Evolutionary conservation across 805 yeast species (phyloP).

Genomic region (Starmerella khaoyaiensis): DNA sequence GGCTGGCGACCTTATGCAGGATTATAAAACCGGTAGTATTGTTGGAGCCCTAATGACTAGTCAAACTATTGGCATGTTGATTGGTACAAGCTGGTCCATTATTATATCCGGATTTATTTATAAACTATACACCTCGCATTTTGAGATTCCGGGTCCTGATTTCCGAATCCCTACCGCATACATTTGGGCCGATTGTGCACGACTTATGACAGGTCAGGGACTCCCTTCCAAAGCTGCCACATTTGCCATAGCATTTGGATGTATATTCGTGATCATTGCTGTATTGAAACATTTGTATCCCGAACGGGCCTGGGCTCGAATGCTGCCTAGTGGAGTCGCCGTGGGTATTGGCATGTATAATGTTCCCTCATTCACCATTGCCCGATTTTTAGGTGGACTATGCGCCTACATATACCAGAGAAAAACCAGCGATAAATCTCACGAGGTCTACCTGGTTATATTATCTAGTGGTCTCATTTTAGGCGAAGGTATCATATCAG

Average conservation of each 20-base stretch:
- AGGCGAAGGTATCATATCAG: constrained; percentile 88
- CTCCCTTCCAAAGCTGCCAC: constrained; percentile 65
- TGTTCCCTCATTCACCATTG: constrained; percentile 83
- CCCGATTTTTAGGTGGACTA: constrained; percentile 82
- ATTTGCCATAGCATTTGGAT: constrained; percentile 57
- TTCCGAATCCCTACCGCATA: constrained; percentile 91
- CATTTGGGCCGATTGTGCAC: constrained; percentile 92
- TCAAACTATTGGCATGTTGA: constrained; percentile 78
- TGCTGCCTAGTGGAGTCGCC: constrained; percentile 88
- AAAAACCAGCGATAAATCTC: constrained; percentile 27
- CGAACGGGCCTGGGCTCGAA: constrained; percentile 26
- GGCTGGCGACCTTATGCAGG: constrained; percentile 97
- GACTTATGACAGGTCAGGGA: constrained; percentile 83
- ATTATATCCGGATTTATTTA: constrained; percentile 71
- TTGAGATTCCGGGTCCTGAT: constrained; percentile 68
- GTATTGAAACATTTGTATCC: constrained; percentile 32
- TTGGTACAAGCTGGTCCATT: constrained; percentile 79
- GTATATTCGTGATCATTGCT: constrained; percentile 48
- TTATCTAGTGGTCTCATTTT: constrained; percentile 83
- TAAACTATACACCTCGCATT: constrained; percentile 64
- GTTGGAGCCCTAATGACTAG: constrained; percentile 86
- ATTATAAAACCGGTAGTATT: constrained; percentile 83
- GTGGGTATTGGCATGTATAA: constrained; percentile 95
- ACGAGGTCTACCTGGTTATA: constrained; percentile 65
- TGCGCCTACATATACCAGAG: constrained; percentile 40